phyloP scores from a whole-genome alignment of 2,329 filamentous ascomycete genomes.

The Exophiala phaeomuriformis region DNA sequence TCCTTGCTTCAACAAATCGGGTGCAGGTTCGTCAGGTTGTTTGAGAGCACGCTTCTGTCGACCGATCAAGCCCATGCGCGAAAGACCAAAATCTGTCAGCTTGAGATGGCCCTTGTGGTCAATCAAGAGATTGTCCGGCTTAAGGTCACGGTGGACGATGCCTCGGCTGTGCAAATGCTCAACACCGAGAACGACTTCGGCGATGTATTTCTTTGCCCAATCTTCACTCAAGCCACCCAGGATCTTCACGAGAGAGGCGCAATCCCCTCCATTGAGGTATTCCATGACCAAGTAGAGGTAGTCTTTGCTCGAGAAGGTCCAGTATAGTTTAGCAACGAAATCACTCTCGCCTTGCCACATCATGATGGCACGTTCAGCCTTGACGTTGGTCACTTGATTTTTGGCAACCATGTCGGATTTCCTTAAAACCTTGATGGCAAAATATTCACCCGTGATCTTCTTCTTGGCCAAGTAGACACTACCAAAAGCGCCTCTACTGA shows the following conservation, averaged over 20 bases:
- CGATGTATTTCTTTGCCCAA: slow-evolving; percentile 96
- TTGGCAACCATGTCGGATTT: slow-evolving; percentile 99
- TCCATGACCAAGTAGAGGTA: slow-evolving; percentile 99
- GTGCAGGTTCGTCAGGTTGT: slow-evolving; percentile 71
- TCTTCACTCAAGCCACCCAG: slow-evolving; percentile 88
- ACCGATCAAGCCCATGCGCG: slow-evolving; percentile 92
- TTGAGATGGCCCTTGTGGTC: slow-evolving; percentile 96
- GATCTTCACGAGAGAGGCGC: slow-evolving; percentile 90
- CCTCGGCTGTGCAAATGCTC: slow-evolving; percentile 90
- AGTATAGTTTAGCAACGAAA: slow-evolving; percentile 97
- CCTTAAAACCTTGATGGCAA: slow-evolving; percentile 95
- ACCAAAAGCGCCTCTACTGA: slow-evolving; percentile 96
- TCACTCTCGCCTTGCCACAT: slow-evolving; percentile 99
- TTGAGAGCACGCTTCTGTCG: slow-evolving; percentile 88
- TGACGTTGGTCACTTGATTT: slow-evolving; percentile 98
- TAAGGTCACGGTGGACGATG: slow-evolving; percentile 93
- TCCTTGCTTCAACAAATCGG: slow-evolving; percentile 85
- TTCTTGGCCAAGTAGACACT: slow-evolving; percentile 98
- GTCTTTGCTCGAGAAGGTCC: slow-evolving; percentile 99
- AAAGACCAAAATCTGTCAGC: slow-evolving; percentile 93
- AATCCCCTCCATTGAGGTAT: slow-evolving; percentile 95
- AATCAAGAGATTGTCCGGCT: slow-evolving; percentile 94
- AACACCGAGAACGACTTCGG: slow-evolving; percentile 92
- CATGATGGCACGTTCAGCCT: slow-evolving; percentile 98
- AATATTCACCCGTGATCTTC: slow-evolving; percentile 96